Base-by-base conservation (phyloP, 2,329 filamentous ascomycete species). In the Stemphylium vesicarium region DNA sequence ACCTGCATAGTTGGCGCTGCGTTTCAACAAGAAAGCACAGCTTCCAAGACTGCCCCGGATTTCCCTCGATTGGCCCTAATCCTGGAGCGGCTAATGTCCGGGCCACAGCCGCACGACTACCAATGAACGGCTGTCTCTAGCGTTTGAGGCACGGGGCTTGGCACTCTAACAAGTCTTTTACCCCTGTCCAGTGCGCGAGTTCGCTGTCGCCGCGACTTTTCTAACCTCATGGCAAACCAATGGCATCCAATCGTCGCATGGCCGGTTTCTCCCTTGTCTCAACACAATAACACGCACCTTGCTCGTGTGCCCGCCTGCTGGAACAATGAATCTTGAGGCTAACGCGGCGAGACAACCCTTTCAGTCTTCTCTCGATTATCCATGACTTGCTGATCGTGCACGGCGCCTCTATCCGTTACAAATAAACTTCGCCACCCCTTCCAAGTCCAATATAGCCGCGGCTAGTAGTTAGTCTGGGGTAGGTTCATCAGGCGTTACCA, bases 11-110 rank as follows among this genome's bases (percentile, higher is more conserved):
- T 53, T 56, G 48, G 42, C 32, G 42, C 39, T 48, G 35, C 42
- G 22, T 37, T 39, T 37, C 37, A 38, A 38, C 54, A 38, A 56
- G 48, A 38, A 35, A 32, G 39, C 56, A 32, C 45, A 53, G 38
- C 54, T 54, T 45, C 50, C 39, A 55, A 33, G 36, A 2, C 41
- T 51, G 43, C 68, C 67, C 68, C 67, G 60, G 70, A 64, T 66
- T 65, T 59, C 50, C 12, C 35, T 52, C 13, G 33, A 43, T 33
- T 33, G 44, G 41, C 50, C 38, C 64, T 57, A 63, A 59, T 15
- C 56, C 60, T 18, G 44, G 64, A 59, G 39, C 45, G 54, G 65
- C 56, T 64, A 53, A 59, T 56, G 50, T 61, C 55, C 59, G 65
- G 39, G 56, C 62, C 58, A 62, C 56, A 50, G 44, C 39, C 31